Evolutionary conservation across 257 asterid genomes (phyloP).

Genomic region (Mentha longifolia): DNA sequence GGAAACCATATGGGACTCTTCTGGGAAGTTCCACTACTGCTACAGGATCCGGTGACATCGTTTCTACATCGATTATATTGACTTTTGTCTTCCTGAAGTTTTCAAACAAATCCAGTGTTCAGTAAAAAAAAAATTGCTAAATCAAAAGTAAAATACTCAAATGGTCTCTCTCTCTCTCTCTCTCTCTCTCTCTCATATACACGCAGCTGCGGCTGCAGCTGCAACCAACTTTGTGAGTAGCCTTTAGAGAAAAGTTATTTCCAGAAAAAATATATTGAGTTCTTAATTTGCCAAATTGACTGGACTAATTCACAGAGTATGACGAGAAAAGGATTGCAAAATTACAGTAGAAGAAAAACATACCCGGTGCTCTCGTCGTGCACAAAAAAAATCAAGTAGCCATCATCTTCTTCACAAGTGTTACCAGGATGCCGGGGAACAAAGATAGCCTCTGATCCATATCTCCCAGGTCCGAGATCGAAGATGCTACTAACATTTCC

Average conservation of each 20-base stretch:
- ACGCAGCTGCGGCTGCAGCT: no score
- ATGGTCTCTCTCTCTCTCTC: no score
- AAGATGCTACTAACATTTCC: constrained; percentile 81
- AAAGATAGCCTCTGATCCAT: constrained; percentile 93
- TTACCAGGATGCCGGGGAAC: constrained; percentile 74
- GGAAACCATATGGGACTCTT: constrained; percentile 96
- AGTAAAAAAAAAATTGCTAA: not conserved
- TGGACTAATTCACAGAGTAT: not conserved
- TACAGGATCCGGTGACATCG: constrained; percentile 87
- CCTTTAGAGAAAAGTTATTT: not conserved
- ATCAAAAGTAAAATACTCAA: not conserved
- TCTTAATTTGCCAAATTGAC: not conserved
- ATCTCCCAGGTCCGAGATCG: constrained; percentile 82
- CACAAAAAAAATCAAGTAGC: constrained; percentile 87
- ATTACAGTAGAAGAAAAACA: constrained; percentile 12
- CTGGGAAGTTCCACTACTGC: constrained; percentile 79
- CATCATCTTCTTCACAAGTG: constrained; percentile 89
- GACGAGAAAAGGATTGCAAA: not conserved
- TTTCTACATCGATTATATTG: constrained; percentile 84
- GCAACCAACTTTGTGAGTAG: no score
- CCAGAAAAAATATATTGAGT: not conserved
- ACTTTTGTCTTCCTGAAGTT: constrained; percentile 75
- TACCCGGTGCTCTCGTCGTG: constrained; percentile 93
- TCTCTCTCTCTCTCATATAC: no score
- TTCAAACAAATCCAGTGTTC: not conserved